Conservation (phyloP, 805 yeast species). For the Saccharomycopsis selenospora region DNA sequence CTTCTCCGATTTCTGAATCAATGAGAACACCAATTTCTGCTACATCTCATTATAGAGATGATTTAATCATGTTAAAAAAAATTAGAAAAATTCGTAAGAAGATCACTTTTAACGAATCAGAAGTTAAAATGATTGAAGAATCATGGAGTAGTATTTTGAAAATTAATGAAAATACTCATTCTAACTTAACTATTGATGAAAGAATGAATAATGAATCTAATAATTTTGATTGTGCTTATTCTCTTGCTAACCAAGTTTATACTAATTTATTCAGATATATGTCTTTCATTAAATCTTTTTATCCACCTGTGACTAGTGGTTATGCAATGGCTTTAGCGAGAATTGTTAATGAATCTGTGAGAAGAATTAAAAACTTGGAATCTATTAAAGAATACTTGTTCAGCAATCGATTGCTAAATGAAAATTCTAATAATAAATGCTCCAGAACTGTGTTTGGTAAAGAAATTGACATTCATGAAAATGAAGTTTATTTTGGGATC, state of each 20-base stretch:
- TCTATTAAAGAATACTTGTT: not conserved
- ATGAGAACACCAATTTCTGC: not conserved
- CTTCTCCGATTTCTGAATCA: not conserved
- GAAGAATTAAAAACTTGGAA: conserved; percentile 2
- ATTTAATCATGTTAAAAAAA: conserved; percentile 5
- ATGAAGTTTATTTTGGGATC: conserved; percentile 16
- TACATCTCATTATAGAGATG: not conserved
- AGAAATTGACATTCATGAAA: conserved; percentile 11
- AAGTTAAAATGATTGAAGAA: conserved; percentile 5
- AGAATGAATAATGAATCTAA: conserved; percentile 1
- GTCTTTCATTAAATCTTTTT: conserved; percentile 9
- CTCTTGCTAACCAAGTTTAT: conserved; percentile 20
- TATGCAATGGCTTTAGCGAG: not conserved
- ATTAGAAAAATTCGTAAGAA: conserved; percentile 16
- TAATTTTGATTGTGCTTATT: conserved; percentile 11
- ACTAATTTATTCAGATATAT: conserved; percentile 15
- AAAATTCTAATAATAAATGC: conserved; percentile 1
- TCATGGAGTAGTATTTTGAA: conserved; percentile 14
- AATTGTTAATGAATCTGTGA: not conserved
- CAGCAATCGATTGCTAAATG: not conserved
- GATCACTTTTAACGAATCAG: conserved; percentile 6
- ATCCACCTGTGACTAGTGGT: not conserved
- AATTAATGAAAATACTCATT: not conserved
- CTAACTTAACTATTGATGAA: conserved; percentile 1
- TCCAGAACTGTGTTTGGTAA: conserved; percentile 1